Percentiles rank a stretch among this genome's conserved stretches.
phyloP scores from a whole-genome alignment of 495 filamentous ascomycete species.

The Bathelium albidoporum region DNA sequence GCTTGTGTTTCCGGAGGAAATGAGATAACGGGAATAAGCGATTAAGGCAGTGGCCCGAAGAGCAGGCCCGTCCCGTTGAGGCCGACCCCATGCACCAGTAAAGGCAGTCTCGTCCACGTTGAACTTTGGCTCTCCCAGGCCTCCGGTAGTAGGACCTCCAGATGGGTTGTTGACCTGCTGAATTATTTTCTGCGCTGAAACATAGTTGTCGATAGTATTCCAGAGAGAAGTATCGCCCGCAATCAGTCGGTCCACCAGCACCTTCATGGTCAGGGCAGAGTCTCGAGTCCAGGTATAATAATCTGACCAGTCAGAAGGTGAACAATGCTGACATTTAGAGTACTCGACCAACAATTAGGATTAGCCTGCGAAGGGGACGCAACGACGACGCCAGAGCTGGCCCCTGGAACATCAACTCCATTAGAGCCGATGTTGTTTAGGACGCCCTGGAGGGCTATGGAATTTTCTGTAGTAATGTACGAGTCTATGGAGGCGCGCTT shows the following conservation, averaged over 20 bases:
- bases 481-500: slow-evolving; percentile 29
- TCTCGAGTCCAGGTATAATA: slow-evolving; percentile 67
- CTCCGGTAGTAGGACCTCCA: slow-evolving; percentile 37
- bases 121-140: slow-evolving; percentile 53
- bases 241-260: slow-evolving; percentile 48
- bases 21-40: slow-evolving; percentile 32
- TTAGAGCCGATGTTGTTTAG: slow-evolving; percentile 50
- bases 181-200: slow-evolving; percentile 47
- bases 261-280: slow-evolving; percentile 52
- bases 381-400: slow-evolving; percentile 45
- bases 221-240: slow-evolving; percentile 43
- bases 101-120: slow-evolving; percentile 49
- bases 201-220: slow-evolving; percentile 45
- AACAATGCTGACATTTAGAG: neutral
- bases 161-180: slow-evolving; percentile 53
- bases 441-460: slow-evolving; percentile 42
- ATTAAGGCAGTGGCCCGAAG: slow-evolving; percentile 55
- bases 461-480: slow-evolving; percentile 47
- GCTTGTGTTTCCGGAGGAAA: slow-evolving; percentile 37
- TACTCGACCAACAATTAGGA: slow-evolving; percentile 47
- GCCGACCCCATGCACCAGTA: slow-evolving; percentile 57
- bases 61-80: slow-evolving; percentile 62
- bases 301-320: slow-evolving; percentile 27
- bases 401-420: slow-evolving; percentile 40
- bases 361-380: slow-evolving; percentile 48